These are phyloP conservation scores for Capsella bursapastoris DNA, from an alignment of 345 rosid genomes.

Conservation along the genomic window DNA sequence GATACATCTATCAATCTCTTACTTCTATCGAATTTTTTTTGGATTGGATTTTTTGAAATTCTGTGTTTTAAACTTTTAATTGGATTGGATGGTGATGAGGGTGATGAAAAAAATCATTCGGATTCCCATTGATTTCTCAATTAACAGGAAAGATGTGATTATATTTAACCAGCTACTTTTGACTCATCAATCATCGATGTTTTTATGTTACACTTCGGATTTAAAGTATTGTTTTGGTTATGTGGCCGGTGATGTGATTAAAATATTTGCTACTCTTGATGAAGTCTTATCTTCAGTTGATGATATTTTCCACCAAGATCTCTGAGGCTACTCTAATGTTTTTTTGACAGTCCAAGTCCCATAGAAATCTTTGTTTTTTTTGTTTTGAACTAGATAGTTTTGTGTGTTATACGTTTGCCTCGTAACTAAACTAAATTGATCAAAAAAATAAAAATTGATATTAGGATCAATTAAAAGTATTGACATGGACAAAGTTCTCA, in stretches of 20 bases:
- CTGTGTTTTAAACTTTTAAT: too few species aligned
- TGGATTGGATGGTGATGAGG: conserved; percentile 35
- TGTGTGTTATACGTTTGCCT: too few species aligned
- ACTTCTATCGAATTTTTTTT: neutral
- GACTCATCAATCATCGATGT: conserved; percentile 35
- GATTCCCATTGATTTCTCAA: conserved; percentile 42
- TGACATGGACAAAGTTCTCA: too few species aligned
- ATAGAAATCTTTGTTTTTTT: neutral
- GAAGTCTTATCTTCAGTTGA: conserved; percentile 34
- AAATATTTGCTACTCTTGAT: conserved; percentile 50
- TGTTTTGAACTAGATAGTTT: neutral
- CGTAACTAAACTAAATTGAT: too few species aligned
- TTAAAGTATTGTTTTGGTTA: neutral
- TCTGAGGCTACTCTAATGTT: conserved; percentile 29
- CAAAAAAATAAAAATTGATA: too few species aligned
- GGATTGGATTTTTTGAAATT: neutral
- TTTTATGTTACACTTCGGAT: too few species aligned
- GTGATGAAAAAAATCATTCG: conserved; percentile 46
- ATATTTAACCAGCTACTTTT: conserved; percentile 41
- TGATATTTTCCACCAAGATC: conserved; percentile 48
- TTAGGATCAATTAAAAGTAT: too few species aligned
- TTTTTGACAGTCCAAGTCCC: neutral
- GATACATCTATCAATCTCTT: conserved; percentile 26
- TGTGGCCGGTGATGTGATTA: conserved; percentile 40
- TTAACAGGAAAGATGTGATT: conserved; percentile 5